These are phyloP conservation scores for Scutellaria barbata DNA, from an alignment of 257 asterid species.

Conservation along the genomic window DNA sequence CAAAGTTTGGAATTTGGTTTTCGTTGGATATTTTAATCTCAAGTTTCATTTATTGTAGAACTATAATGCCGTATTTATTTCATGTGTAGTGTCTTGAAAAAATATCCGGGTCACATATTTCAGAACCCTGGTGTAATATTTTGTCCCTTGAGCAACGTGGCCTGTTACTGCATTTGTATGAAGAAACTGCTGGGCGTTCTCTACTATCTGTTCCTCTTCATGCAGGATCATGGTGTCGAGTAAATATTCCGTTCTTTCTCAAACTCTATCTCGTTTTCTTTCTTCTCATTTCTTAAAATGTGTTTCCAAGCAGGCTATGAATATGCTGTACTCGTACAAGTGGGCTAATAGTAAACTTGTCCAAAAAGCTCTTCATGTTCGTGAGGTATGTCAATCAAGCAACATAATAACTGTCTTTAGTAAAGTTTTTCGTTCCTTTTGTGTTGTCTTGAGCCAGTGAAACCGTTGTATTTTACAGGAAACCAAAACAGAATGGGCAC, in stretches of 20 bases:
- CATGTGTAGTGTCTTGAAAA: constrained; percentile 35
- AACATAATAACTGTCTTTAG: neutral
- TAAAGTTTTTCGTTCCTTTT: neutral
- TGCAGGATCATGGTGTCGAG: constrained; percentile 37
- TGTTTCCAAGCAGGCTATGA: constrained; percentile 2
- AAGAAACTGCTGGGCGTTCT: constrained; percentile 9
- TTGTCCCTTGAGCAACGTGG: neutral
- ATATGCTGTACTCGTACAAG: neutral
- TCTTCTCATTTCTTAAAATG: neutral
- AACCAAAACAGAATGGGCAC: constrained; percentile 39
- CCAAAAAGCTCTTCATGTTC: constrained; percentile 40
- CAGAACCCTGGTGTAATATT: constrained; percentile 38
- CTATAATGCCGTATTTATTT: neutral
- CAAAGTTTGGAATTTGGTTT: neutral
- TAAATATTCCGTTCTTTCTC: constrained; percentile 12
- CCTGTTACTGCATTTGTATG: neutral
- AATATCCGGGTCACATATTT: neutral
- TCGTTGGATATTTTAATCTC: neutral
- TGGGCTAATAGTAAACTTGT: constrained; percentile 40
- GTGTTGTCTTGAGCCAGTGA: too few species aligned
- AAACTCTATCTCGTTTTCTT: neutral
- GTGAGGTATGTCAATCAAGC: neutral
- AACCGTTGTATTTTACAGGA: constrained; percentile 19
- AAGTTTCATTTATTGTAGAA: neutral
- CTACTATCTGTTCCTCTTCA: constrained; percentile 9